Evolutionary conservation across 1,284 basidiomycete genomes (phyloP).

Genomic region (Ustilago trichophora): DNA sequence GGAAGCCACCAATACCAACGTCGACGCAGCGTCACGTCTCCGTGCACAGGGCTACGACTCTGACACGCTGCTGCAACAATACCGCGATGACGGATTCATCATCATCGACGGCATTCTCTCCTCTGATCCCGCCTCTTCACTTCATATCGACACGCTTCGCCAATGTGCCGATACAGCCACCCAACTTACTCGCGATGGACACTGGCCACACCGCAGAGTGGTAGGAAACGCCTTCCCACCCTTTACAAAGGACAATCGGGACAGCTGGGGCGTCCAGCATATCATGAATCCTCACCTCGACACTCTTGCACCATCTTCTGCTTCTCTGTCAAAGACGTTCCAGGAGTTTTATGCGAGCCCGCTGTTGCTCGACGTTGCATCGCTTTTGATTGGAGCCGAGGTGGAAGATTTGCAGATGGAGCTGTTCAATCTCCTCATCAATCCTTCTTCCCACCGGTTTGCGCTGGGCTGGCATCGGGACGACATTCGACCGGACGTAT

Average conservation of each 20-base stretch:
- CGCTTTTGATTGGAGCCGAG: conserved; percentile 30
- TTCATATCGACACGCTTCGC: conserved; percentile 24
- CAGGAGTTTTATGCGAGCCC: conserved; percentile 40
- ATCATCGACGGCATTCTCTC: conserved; percentile 75
- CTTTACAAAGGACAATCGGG: conserved; percentile 72
- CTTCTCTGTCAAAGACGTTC: conserved; percentile 14
- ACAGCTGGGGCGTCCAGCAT: conserved; percentile 74
- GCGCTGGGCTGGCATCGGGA: conserved; percentile 85
- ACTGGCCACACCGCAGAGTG: conserved; percentile 75
- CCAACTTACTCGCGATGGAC: conserved; percentile 72
- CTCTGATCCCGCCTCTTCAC: conserved; percentile 4
- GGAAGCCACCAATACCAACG: background rate
- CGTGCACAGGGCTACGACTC: conserved; percentile 27
- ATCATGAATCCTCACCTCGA: conserved; percentile 71
- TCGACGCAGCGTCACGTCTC: conserved; percentile 17
- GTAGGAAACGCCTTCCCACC: conserved; percentile 86
- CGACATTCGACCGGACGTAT: conserved; percentile 75
- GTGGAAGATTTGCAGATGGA: conserved; percentile 69
- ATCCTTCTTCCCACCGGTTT: conserved; percentile 76
- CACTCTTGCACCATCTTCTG: conserved; percentile 55
- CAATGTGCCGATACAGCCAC: conserved; percentile 67
- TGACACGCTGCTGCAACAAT: conserved; percentile 63
- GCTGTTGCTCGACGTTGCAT: conserved; percentile 47
- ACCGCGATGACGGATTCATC: conserved; percentile 77
- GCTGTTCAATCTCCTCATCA: conserved; percentile 81